phyloP scores from a whole-genome alignment of 176 grass and related monocot genomes.

The Oryza nivara region DNA sequence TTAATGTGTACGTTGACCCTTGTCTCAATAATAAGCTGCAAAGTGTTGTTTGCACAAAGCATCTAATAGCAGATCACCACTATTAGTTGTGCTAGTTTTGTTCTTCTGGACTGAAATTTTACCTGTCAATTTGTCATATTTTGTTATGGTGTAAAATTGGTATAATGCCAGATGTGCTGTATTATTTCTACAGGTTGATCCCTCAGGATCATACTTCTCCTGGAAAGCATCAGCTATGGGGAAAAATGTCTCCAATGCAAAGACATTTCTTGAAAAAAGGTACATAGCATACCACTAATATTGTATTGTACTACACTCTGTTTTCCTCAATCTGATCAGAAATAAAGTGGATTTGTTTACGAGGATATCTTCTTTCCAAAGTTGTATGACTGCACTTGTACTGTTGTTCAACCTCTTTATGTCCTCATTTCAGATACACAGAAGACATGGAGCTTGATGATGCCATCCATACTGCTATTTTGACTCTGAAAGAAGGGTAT shows the following conservation, averaged over 20 bases:
- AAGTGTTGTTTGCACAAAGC: neutral
- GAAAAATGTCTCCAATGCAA: conserved; percentile 97
- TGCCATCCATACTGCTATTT: conserved; percentile 96
- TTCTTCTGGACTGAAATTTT: conserved; percentile 26
- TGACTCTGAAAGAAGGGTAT: conserved; percentile 99
- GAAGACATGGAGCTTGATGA: conserved; percentile 99
- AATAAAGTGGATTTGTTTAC: conserved; percentile 24
- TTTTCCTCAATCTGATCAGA: conserved; percentile 23
- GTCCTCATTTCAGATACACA: conserved; percentile 65
- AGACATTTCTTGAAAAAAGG: conserved; percentile 99
- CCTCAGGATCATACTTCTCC: conserved; percentile 98
- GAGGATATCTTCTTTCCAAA: neutral
- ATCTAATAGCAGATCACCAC: neutral
- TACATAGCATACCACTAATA: conserved; percentile 29
- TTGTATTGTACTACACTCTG: neutral
- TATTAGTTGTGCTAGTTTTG: conserved; percentile 20
- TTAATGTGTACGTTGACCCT: neutral
- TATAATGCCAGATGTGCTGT: neutral
- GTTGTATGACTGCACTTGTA: conserved; percentile 16
- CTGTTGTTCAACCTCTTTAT: neutral
- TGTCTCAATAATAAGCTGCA: conserved; percentile 5
- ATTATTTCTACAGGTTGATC: conserved; percentile 71
- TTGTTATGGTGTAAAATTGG: neutral
- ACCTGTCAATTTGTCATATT: conserved; percentile 3
- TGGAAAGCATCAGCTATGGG: conserved; percentile 99